Percentiles rank a stretch among this genome's conserved stretches.
Conservation (phyloP, 441 rosid genomes). For the Pelargonium australe region DNA sequence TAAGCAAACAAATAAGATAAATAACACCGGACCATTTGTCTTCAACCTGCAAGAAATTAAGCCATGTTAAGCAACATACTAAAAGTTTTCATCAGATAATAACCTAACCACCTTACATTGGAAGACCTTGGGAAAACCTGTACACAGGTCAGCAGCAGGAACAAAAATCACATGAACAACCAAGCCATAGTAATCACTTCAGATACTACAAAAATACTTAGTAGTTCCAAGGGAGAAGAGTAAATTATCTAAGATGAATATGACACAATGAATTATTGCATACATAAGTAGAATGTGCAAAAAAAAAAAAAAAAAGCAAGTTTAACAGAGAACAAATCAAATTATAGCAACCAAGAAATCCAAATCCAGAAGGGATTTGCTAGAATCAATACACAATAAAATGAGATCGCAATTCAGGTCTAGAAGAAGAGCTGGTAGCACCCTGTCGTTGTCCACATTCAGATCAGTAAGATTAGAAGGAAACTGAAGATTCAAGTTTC, state of each 20-base stretch:
- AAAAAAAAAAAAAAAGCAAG: too few species aligned
- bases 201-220: too few species aligned
- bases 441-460: slow-evolving; percentile 16
- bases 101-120: too few species aligned
- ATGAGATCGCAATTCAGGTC: slow-evolving; percentile 14
- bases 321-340: too few species aligned
- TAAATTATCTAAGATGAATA: too few species aligned
- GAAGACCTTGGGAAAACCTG: slow-evolving; percentile 23
- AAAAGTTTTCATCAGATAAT: neutral
- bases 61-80: neutral
- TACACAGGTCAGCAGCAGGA: slow-evolving; percentile 23
- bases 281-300: too few species aligned
- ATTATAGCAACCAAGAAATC: neutral
- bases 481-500: slow-evolving; percentile 33
- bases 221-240: too few species aligned
- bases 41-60: slow-evolving; percentile 30
- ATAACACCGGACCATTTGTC: slow-evolving; percentile 13
- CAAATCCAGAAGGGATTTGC: neutral
- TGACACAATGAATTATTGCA: too few species aligned
- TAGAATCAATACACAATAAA: neutral
- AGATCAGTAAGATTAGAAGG: slow-evolving; percentile 26
- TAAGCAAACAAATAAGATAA: slow-evolving; percentile 12
- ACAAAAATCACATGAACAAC: slow-evolving; percentile 13
- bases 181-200: neutral
- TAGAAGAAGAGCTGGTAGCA: slow-evolving; percentile 17